These are phyloP conservation scores for Jaapia argillacea DNA, from an alignment of 768 basidiomycete genomes.

Conservation along the genomic window DNA sequence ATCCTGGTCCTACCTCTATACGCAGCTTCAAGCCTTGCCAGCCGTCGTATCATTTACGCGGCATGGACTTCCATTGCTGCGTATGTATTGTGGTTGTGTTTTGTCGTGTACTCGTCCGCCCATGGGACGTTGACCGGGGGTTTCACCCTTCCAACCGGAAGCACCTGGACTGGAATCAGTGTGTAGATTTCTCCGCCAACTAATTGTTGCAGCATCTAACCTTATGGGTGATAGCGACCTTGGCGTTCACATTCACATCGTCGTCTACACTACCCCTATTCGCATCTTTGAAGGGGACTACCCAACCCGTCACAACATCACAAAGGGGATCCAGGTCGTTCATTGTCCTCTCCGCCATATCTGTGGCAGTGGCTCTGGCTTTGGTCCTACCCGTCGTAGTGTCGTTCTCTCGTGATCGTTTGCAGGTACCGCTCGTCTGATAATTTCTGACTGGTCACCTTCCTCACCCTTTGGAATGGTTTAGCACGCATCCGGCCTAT, in stretches of 20 bases:
- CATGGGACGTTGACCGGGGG: slow-evolving; percentile 30
- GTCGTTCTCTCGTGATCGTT: slow-evolving; percentile 22
- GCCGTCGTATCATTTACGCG: slow-evolving; percentile 42
- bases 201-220: background rate
- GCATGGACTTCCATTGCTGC: slow-evolving; percentile 50
- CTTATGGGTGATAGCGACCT: slow-evolving; percentile 31
- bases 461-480: slow-evolving; percentile 7
- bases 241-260: slow-evolving; percentile 58
- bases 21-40: slow-evolving; percentile 42
- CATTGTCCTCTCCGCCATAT: slow-evolving; percentile 40
- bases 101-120: slow-evolving; percentile 40
- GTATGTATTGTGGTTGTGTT: slow-evolving; percentile 53
- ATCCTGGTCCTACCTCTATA: slow-evolving; percentile 39
- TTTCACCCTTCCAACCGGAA: slow-evolving; percentile 31
- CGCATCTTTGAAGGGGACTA: slow-evolving; percentile 40
- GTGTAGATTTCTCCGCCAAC: slow-evolving; percentile 17
- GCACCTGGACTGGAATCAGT: slow-evolving; percentile 61
- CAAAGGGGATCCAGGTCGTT: slow-evolving; percentile 45
- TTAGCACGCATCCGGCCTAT: slow-evolving; percentile 18
- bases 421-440: background rate
- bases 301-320: slow-evolving; percentile 28
- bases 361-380: slow-evolving; percentile 35
- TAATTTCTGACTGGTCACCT: too few relatives aligned
- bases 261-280: slow-evolving; percentile 58
- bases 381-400: slow-evolving; percentile 48